Evolutionary conservation across 768 basidiomycete species (phyloP), one percentile per base, ranked within the genome.

Genomic region (Tulasnella sp.): DNA sequence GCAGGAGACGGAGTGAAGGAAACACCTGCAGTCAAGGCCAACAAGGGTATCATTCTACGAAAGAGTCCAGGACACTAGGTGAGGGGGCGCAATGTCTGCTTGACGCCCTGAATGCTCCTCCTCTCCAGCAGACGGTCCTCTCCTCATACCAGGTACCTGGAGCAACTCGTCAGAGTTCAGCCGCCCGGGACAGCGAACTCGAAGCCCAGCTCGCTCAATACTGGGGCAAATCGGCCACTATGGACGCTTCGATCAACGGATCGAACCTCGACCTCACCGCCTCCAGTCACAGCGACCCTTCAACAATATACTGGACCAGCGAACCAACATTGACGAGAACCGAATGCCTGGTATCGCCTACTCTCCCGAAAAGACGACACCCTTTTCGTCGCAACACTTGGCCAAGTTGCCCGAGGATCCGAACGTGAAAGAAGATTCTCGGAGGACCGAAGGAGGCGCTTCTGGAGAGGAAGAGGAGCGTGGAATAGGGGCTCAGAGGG

Each of bases 31-130:
- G 92, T 94, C 76, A 97, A 97, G 84, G 95, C 95, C 38, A 97
- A 97, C 86, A 97, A 97, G 88, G 95, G 96, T 44, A 94, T 97
- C 91, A 96, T 97, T 62, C 85, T 97, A 71, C 85, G 94, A 82
- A 97, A 94, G 89, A 92, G 91, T 93, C 2, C 91, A 92, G 83
- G 92, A 92, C 82, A 92, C 92, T 40, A 79, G 83, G 83, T 85
- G 48, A 46, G n/a, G 81, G 10, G 0, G 34, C 21, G 31, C 6
- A 40, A 10, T 10, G 40, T 5, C 6, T 5, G 10, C 4, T 40
- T 40, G n/a, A 10, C 9, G 42, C 16, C 9, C 42, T 44, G 14
- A 44, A 44, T 12, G 42, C n/a, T n/a, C n/a, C n/a, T n/a, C n/a
- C 14, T 8, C 42, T 7, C 42, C 16, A 44, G n/a, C n/a, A 44